Evolutionary conservation across 78 protist species (phyloP), one percentile per base, ranked within the genome.

Genomic region (Chrysochromulina parva): DNA sequence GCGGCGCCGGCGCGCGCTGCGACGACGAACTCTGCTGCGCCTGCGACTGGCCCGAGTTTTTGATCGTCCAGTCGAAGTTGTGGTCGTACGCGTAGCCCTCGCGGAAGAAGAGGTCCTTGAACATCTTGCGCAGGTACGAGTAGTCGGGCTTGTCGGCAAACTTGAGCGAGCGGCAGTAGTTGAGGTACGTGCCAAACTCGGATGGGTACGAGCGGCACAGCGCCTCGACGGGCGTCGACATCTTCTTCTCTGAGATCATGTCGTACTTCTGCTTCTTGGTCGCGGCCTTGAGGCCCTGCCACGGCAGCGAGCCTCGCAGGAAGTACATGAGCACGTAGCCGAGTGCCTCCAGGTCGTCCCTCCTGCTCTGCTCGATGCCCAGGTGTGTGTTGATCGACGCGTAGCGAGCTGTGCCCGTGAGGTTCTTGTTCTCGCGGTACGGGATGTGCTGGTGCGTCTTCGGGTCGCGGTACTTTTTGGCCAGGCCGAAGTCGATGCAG

Each of bases 281-380:
- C 16, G 9, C 1, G n/a, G 60, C 86, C 60, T 80, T 80, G 60
- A 96, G 92, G 24, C 97, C 97, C 84, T 96, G 97, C 97, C 97
- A 96, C 55, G 97, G 97, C 58, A 96, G 89, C 20, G 50, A 17
- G 5, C 98, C 98, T 2, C 94, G 89, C 47, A 86, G 57, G 54
- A 96, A 88, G 91, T 94, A 96, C 66, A 96, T 13, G 22, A 96
- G n/a, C 47, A 96, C 80, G 84, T 96, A 96, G 38, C 96, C 98
- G 28, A 96, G 65, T 10, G 94, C 62, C 91, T 98, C 99, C 78
- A 98, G 95, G 85, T 98, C 99, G 85, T 98, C 99, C 2, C 99
- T 93, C 14, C 99, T 74, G 80, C 93, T 73, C 90, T 98, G 99
- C 80, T 97, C 98, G 67, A 88, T n/a, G 20, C 96, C 96, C 2